Base-by-base conservation (phyloP, 768 basidiomycete genomes). In the Termitomyces titanicus region DNA sequence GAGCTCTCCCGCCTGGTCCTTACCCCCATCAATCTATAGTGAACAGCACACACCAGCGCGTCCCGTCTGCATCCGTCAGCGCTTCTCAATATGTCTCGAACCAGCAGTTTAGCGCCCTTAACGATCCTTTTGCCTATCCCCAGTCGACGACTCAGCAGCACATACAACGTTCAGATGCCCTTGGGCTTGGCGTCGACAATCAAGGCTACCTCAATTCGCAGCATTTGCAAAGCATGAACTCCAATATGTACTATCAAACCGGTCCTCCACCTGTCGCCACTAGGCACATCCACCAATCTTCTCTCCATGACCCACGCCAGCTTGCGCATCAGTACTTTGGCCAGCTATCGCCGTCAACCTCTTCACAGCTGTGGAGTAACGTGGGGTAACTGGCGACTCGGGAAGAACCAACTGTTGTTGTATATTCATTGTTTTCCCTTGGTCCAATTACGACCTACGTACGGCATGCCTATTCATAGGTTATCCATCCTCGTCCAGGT, bases 361-460 rank as follows among this genome's bases (percentile, higher is more conserved):
- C 53, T 37, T 67, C 72, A 10, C 72, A 72, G 51, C 45, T 69
- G 9, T 74, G 73, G 74, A 64, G 71, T 27, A 70, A 69, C 53
- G 66, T 56, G 51, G 70, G 72, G 27, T 74, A 62, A 65, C 27
- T 18, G 12, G 43, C 24, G 11, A 38, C 11, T n/a, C 24, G 49
- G 7, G 37, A 54, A 38, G 31, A 47, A 47, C 46, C 45, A 13
- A 49, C 35, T 7, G 40, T 37, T 29, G 18, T 11, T 40, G n/a
- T 40, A 40, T 43, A 15, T 47, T 34, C 13, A 18, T 8, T 20
- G 33, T 29, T 44, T 27, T 3, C 40, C 17, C 13, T 51, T 10
- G 55, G 55, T 51, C 45, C 18, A 37, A 29, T 9, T 33, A 56
- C 24, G 58, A 54, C 51, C 48, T 13, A 49, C 12, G 17, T 35